These are phyloP conservation scores for Micromonas commoda DNA, from an alignment of 139 green algal species.

Conservation along the genomic window DNA sequence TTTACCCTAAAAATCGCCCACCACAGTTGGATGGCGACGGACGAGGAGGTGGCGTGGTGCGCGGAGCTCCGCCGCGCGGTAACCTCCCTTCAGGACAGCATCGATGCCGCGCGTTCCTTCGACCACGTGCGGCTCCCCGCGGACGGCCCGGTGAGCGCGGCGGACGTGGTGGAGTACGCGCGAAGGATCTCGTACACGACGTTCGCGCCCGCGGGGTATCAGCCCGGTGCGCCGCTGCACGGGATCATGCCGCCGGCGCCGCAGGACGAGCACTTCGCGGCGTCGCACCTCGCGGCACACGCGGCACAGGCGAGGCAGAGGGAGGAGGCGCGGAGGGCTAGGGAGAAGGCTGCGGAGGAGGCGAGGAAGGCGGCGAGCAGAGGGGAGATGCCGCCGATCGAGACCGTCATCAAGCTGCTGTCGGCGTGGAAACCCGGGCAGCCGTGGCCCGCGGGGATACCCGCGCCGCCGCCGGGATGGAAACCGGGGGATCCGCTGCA, in stretches of 20 bases:
- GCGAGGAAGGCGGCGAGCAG: not conserved
- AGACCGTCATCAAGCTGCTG: not conserved
- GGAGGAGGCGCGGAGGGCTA: no score
- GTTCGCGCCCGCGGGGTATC: not conserved
- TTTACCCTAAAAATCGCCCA: no score
- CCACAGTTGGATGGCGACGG: no score
- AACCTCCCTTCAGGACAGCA: no score
- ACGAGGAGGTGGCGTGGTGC: no score
- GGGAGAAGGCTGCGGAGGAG: constrained; percentile 1
- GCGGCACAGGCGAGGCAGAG: not conserved
- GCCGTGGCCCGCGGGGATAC: not conserved
- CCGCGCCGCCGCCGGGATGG: constrained; percentile 4
- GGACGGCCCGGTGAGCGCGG: no score
- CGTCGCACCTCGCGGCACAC: not conserved
- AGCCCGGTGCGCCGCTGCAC: not conserved
- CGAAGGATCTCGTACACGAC: constrained; percentile 2
- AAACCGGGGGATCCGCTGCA: constrained; percentile 8
- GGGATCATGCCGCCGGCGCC: constrained; percentile 15
- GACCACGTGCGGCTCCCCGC: no score
- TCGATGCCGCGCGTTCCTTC: no score
- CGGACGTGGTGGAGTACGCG: constrained; percentile 5
- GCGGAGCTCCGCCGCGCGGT: no score
- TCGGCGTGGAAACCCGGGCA: not conserved
- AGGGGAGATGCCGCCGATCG: no score
- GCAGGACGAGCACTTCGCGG: constrained; percentile 11